Conservation (phyloP, 371 early-diverging fungal species). For the Circinella umbellata region DNA sequence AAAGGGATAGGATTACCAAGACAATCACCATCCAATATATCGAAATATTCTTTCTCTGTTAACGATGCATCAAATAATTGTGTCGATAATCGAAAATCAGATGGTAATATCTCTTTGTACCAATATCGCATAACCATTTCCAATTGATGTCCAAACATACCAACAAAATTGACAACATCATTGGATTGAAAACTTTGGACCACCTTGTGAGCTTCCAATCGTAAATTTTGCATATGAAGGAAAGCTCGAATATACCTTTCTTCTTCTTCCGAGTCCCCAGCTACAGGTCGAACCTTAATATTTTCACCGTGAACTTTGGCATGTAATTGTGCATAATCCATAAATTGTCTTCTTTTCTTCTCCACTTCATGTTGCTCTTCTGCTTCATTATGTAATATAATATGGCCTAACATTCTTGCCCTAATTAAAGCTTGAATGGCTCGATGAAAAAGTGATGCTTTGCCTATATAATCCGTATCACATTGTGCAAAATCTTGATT, state of each 20-base stretch:
- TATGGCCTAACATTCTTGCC: neutral
- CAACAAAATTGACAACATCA: slow-evolving; percentile 26
- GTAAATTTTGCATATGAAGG: slow-evolving; percentile 12
- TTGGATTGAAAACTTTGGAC: slow-evolving; percentile 16
- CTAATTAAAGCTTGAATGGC: neutral
- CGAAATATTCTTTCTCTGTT: slow-evolving; percentile 20
- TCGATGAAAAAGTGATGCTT: slow-evolving; percentile 3
- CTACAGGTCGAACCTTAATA: slow-evolving; percentile 1
- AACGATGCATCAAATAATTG: slow-evolving; percentile 39
- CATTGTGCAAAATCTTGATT: neutral
- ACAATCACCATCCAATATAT: neutral
- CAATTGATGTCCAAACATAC: slow-evolving; percentile 35
- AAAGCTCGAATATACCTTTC: slow-evolving; percentile 18
- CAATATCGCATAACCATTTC: slow-evolving; percentile 45
- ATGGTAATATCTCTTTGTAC: slow-evolving; percentile 31
- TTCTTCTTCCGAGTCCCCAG: slow-evolving; percentile 28
- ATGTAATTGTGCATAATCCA: neutral
- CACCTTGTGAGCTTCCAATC: slow-evolving; percentile 18
- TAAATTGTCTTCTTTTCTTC: neutral
- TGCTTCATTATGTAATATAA: neutral
- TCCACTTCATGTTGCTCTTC: neutral
- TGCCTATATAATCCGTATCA: slow-evolving; percentile 10
- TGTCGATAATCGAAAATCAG: slow-evolving; percentile 26
- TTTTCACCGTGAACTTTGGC: slow-evolving; percentile 3
- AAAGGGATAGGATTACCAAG: slow-evolving; percentile 20